A percentile compares a stretch with the other conserved stretches of the same genome.
These are phyloP conservation scores for Suillus subalutaceus DNA, from an alignment of 768 basidiomycete genomes.

Conservation along the genomic window DNA sequence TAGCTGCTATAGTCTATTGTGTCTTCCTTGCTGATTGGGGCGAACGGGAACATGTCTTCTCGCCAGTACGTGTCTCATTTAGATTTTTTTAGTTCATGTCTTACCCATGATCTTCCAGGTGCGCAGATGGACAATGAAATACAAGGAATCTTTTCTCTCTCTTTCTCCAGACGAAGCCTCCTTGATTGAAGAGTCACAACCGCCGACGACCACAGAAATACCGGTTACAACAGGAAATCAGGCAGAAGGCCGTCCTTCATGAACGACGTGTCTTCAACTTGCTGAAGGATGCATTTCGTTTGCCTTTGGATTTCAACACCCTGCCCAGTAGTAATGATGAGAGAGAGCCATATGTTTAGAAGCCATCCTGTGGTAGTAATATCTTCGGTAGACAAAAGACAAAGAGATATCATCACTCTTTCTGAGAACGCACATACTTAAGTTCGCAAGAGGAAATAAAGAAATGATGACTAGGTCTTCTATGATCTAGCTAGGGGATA, in stretches of 20 bases:
- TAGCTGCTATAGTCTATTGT: constrained; percentile 58
- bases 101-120: constrained; percentile 37
- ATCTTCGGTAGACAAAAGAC: neutral
- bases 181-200: constrained; percentile 18
- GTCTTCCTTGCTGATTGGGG: constrained; percentile 70
- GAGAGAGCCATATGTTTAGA: neutral
- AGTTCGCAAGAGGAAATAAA: neutral
- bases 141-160: constrained; percentile 56
- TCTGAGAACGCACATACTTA: neutral
- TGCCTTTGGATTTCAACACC: neutral
- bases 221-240: neutral
- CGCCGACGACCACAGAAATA: neutral
- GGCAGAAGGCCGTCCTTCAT: constrained; percentile 1
- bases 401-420: neutral
- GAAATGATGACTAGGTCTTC: too few relatives aligned
- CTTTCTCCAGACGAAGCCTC: constrained; percentile 58
- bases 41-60: constrained; percentile 71
- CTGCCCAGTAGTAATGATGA: neutral
- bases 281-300: neutral
- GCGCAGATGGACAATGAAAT: constrained; percentile 57
- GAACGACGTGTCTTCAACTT: neutral
- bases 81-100: neutral
- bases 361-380: neutral
- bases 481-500: too few relatives aligned
- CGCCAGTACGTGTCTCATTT: constrained; percentile 49